phyloP scores from a whole-genome alignment of 1,139 yeast genomes.

The Scheffersomyces illinoinensis region DNA sequence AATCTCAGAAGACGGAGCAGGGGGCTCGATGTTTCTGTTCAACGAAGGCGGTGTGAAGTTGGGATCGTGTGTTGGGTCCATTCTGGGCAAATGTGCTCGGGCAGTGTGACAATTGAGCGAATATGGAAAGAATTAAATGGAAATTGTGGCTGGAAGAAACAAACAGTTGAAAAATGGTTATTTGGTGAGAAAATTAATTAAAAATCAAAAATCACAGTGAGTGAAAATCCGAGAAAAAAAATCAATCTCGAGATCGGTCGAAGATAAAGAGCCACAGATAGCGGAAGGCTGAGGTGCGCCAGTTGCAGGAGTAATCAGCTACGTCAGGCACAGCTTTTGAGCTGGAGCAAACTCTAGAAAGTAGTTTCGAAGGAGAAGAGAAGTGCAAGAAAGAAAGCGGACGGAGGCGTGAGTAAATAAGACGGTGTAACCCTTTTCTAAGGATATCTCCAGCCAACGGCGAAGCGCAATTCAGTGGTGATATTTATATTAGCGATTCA shows the following conservation, averaged over 20 bases:
- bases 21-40: conserved; percentile 60
- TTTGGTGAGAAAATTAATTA: no score
- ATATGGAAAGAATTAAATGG: not conserved
- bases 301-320: not conserved
- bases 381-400: not conserved
- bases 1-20: conserved; percentile 71
- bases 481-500: not conserved
- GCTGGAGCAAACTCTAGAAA: not conserved
- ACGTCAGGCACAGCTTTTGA: not conserved
- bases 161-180: not conserved
- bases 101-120: not conserved
- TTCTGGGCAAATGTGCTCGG: conserved; percentile 15
- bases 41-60: conserved; percentile 73
- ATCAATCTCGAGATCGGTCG: not conserved
- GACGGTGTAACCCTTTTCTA: no score
- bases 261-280: not conserved
- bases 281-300: not conserved
- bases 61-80: conserved; percentile 85
- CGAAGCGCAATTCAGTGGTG: not conserved
- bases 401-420: not conserved
- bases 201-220: not conserved
- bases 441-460: not conserved
- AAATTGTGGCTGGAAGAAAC: not conserved
- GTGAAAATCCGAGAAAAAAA: not conserved
- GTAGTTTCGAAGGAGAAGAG: no score